Conservation (phyloP, 2,329 filamentous ascomycete genomes). For the Cytospora leucostoma region DNA sequence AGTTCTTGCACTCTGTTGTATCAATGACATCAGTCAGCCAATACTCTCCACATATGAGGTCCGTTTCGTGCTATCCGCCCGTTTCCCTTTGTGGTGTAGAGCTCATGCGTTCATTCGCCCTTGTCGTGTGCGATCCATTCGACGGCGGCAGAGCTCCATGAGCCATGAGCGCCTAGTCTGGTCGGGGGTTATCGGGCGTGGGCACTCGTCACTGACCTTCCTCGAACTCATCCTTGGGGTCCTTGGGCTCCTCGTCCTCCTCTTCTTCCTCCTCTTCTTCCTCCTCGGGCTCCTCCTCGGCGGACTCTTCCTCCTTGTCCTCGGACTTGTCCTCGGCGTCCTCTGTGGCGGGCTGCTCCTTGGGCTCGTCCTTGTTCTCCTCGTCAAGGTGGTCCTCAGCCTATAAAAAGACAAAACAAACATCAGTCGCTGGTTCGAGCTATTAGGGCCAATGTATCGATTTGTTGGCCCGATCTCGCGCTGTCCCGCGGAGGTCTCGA, state of each 20-base stretch:
- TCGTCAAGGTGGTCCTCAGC: constrained; percentile 42
- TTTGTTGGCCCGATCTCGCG: neutral
- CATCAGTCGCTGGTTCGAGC: constrained; percentile 2
- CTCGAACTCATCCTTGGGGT: constrained; percentile 85
- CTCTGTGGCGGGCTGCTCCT: constrained; percentile 40
- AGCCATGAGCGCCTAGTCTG: neutral
- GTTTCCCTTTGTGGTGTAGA: neutral
- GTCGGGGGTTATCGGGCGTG: constrained; percentile 8
- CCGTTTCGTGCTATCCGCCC: neutral
- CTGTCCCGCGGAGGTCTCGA: neutral
- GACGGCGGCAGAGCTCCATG: neutral
- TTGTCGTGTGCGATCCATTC: neutral
- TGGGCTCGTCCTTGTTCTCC: constrained; percentile 46
- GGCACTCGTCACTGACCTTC: constrained; percentile 70
- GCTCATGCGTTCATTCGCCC: neutral
- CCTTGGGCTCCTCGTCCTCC: constrained; percentile 77
- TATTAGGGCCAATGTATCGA: neutral
- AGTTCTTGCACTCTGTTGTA: constrained; percentile 82
- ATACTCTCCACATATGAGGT: neutral
- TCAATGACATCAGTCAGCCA: constrained; percentile 22
- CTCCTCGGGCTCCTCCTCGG: constrained; percentile 43
- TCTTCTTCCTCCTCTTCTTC: constrained; percentile 77
- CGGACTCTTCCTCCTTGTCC: constrained; percentile 43
- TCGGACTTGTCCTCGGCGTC: constrained; percentile 47
- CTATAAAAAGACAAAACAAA: constrained; percentile 30